Evolutionary conservation across 2,329 filamentous ascomycete genomes (phyloP).

Genomic region (Penicillium sp.): DNA sequence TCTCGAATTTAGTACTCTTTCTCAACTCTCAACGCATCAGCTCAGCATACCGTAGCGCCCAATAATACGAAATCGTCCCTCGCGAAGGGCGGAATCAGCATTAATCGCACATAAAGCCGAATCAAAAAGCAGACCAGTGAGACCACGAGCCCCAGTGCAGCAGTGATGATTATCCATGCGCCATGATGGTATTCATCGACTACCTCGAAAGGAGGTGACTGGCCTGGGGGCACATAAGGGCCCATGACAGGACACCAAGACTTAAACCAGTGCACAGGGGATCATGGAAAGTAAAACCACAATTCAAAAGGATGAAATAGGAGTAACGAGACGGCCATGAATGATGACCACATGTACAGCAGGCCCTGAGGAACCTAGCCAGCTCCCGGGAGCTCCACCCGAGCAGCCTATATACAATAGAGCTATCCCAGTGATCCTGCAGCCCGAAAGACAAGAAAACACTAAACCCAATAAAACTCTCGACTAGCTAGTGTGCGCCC

Average conservation of each 20-base stretch:
- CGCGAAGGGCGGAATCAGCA: conserved; percentile 33
- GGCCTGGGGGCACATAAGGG: conserved; percentile 32
- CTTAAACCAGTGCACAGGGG: background rate
- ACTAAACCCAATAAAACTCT: background rate
- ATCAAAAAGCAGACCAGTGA: conserved; percentile 37
- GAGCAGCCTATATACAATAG: background rate
- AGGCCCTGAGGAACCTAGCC: background rate
- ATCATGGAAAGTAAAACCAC: background rate
- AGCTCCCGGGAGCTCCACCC: background rate
- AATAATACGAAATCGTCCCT: conserved; percentile 34
- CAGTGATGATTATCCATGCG: conserved; percentile 39
- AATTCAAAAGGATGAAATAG: background rate
- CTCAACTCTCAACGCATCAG: no score
- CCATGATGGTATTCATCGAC: conserved; percentile 42
- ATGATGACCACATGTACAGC: background rate
- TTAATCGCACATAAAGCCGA: conserved; percentile 37
- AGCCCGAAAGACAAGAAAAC: background rate
- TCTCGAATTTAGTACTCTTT: no score
- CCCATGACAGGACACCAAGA: conserved; percentile 22
- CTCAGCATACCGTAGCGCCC: conserved; percentile 31
- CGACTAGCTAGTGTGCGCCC: background rate
- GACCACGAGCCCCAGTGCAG: conserved; percentile 37
- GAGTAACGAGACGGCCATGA: conserved; percentile 2
- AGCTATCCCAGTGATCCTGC: background rate
- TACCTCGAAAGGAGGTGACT: conserved; percentile 37